Evolutionary conservation across 192 early-diverging fungal genomes (phyloP).

Genomic region (Coemansia sp.): DNA sequence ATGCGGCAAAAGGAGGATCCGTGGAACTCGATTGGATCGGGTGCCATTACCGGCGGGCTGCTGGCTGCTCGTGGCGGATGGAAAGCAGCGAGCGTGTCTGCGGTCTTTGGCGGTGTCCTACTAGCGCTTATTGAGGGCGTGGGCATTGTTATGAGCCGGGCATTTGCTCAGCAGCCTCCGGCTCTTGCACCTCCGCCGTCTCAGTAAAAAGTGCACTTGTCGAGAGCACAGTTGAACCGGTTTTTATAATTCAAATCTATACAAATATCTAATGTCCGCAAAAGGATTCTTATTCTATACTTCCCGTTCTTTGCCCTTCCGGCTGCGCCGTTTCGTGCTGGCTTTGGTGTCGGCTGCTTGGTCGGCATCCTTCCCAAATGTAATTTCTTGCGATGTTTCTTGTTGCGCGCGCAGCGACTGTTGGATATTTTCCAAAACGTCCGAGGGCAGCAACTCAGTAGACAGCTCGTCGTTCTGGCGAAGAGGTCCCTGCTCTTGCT

Average conservation of each 20-base stretch:
- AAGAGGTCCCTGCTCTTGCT: not conserved
- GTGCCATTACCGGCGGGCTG: constrained; percentile 92
- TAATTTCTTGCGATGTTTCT: not conserved
- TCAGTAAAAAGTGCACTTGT: constrained; percentile 11
- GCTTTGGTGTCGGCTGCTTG: not conserved
- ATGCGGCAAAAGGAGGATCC: constrained; percentile 98
- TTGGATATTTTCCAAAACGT: constrained; percentile 1
- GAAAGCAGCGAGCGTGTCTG: constrained; percentile 78
- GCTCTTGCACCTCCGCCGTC: constrained; percentile 48
- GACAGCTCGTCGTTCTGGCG: not conserved
- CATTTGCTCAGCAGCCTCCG: constrained; percentile 64
- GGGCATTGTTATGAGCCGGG: constrained; percentile 72
- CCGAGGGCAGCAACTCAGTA: not conserved
- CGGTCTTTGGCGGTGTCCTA: constrained; percentile 88
- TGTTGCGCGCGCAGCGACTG: not conserved
- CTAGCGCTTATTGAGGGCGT: constrained; percentile 96
- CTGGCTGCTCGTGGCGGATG: constrained; percentile 81
- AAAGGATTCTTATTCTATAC: not conserved
- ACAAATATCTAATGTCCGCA: not conserved
- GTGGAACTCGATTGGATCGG: constrained; percentile 95
- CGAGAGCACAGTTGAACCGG: not conserved
- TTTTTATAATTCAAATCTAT: not conserved
- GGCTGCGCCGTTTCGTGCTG: constrained; percentile 8
- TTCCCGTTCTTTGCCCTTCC: constrained; percentile 44
- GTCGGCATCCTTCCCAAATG: not conserved